phyloP scores from a whole-genome alignment of 768 basidiomycete genomes.

The Pleurotus giganteus region DNA sequence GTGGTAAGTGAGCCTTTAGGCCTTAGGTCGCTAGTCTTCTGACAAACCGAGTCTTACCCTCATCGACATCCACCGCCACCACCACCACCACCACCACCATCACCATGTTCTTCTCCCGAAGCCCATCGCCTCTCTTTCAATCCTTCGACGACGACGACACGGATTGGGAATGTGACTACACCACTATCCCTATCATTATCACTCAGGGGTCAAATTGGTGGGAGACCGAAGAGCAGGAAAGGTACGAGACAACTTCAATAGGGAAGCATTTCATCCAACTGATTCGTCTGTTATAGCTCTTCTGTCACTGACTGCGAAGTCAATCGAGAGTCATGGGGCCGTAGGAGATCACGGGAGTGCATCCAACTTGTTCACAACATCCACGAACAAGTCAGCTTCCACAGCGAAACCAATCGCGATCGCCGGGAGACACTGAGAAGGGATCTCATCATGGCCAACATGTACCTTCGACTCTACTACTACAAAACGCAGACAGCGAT shows the following conservation, averaged over 20 bases:
- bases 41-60: not conserved
- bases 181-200: not conserved
- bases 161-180: too few relatives aligned
- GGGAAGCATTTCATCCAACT: too few relatives aligned
- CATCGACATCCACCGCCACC: not conserved
- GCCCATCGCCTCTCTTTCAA: too few relatives aligned
- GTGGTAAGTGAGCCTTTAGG: too few relatives aligned
- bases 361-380: not conserved
- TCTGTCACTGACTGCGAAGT: not conserved
- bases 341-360: not conserved
- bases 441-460: not conserved
- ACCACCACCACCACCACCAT: not conserved
- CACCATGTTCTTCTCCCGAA: not conserved
- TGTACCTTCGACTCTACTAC: not conserved
- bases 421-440: not conserved
- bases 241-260: too few relatives aligned
- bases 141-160: too few relatives aligned
- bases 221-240: too few relatives aligned
- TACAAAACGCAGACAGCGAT: not conserved
- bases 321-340: not conserved
- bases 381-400: not conserved
- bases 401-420: not conserved
- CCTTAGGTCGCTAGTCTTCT: too few relatives aligned
- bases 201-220: not conserved
- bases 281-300: too few relatives aligned